Percentiles rank a stretch among this genome's conserved stretches.
Evolutionary conservation across 106 monocot species (phyloP).

Genomic region (Allium fistulosum): DNA sequence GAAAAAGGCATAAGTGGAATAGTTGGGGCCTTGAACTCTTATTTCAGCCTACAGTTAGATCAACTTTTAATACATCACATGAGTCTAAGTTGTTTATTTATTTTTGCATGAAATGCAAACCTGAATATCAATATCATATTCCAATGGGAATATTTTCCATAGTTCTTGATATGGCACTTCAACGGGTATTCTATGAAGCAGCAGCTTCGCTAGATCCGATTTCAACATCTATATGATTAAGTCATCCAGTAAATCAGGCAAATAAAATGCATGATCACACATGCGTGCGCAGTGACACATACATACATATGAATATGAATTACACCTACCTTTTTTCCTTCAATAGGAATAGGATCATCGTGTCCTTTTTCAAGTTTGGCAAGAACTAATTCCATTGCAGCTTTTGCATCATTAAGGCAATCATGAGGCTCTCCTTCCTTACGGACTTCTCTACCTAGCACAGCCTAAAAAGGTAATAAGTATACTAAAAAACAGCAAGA

Average conservation of each 20-base stretch:
- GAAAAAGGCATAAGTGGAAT: slow-evolving; percentile 45
- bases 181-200: slow-evolving; percentile 54
- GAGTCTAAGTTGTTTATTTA: no score
- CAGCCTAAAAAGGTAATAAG: slow-evolving; percentile 21
- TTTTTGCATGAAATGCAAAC: no score
- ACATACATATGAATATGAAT: no score
- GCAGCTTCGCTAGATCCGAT: slow-evolving; percentile 30
- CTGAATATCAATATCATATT: slow-evolving; percentile 34
- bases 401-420: slow-evolving; percentile 63
- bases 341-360: slow-evolving; percentile 46
- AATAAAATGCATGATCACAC: no score
- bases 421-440: slow-evolving; percentile 68
- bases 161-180: slow-evolving; percentile 37
- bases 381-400: slow-evolving; percentile 79
- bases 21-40: slow-evolving; percentile 24
- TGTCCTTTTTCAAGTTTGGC: slow-evolving; percentile 61
- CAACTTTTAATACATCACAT: no score
- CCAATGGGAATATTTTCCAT: slow-evolving; percentile 26
- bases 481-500: neutral
- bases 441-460: slow-evolving; percentile 51
- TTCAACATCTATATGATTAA: slow-evolving; percentile 28
- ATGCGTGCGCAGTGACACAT: no score
- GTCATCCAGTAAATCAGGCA: no score
- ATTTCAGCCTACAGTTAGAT: slow-evolving; percentile 18
- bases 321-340: slow-evolving; percentile 5